Base-by-base conservation (phyloP, 2,329 filamentous ascomycete species). In the Claviceps fusiformis region DNA sequence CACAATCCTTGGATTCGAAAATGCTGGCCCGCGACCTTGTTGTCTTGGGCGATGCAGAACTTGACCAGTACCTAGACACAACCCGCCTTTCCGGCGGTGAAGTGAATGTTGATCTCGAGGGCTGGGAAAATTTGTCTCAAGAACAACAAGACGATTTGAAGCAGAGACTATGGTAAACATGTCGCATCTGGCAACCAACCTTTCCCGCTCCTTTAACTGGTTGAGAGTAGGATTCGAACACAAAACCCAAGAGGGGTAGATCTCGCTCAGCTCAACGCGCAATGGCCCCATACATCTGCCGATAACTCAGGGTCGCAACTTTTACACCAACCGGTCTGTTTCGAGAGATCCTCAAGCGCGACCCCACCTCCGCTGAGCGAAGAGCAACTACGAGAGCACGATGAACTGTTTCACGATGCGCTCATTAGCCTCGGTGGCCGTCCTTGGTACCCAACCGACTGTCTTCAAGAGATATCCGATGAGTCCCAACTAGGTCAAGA, bases 261-360 rank as follows among this genome's bases (percentile, higher is more conserved):
- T 55, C 58, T 62, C 11, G 56, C 56, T 39, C 45, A 51, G 7
- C 56, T 62, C 2, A 52, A 62, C 53, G 58, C 54, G 3, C 59
- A 48, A 19, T 55, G 63, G 6, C 57, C 41, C 15, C 29, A 55
- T 29, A 27, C 57, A n/a, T 52, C 54, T 1, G 3, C 17, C 27
- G 37, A 31, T 31, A 47, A 33, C 31, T 3, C 15, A 35, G 39
- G 5, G 41, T 5, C 41, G 19, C 29, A 8, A 49, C 15, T 13
- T 35, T 10, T 17, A 5, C 13, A 5, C 3, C 29, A 5, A 33
- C 44, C 43, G 19, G n/a, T n/a, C 31, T 49, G 17, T 17, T 19
- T 7, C 5, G 48, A 50, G 45, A 19, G 19, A 19, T 19, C 19
- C 19, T 19, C 19, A 19, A 19, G 19, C 19, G 19, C 19, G 19